Percentiles rank a stretch among this genome's conserved stretches.
phyloP scores from a whole-genome alignment of 2,329 filamentous ascomycete species.

The Calonectria pauciramosa region DNA sequence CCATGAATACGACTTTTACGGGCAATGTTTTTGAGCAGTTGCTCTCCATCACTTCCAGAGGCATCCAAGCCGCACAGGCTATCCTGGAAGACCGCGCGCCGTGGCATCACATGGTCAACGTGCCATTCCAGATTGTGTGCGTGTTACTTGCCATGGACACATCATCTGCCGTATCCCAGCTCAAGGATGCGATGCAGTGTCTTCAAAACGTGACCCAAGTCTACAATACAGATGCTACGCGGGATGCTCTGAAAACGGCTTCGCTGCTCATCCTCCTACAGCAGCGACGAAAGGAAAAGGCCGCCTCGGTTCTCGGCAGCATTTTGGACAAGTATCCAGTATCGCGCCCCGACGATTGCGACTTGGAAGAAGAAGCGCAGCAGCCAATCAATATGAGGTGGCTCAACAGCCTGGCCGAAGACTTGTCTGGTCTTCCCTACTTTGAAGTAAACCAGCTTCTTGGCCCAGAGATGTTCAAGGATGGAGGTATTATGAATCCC shows the following conservation, averaged over 20 bases:
- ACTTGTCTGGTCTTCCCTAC: constrained; percentile 59
- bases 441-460: constrained; percentile 60
- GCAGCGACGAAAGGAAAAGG: constrained; percentile 63
- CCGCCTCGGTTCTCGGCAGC: constrained; percentile 53
- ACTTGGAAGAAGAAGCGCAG: constrained; percentile 16
- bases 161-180: constrained; percentile 59
- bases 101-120: constrained; percentile 73
- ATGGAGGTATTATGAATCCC: background rate
- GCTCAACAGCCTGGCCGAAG: constrained; percentile 58
- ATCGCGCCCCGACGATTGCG: constrained; percentile 18
- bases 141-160: constrained; percentile 69
- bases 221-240: constrained; percentile 62
- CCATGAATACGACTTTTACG: constrained; percentile 62
- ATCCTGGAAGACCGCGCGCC: constrained; percentile 61
- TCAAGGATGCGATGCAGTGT: constrained; percentile 65
- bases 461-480: constrained; percentile 27
- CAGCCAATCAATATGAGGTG: constrained; percentile 45
- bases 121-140: constrained; percentile 71
- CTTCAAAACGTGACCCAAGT: constrained; percentile 56
- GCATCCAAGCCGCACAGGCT: constrained; percentile 60
- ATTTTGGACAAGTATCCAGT: constrained; percentile 53
- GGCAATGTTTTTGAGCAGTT: constrained; percentile 60
- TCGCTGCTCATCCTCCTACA: constrained; percentile 67
- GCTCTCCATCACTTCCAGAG: constrained; percentile 59
- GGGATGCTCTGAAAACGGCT: constrained; percentile 68